Evolutionary conservation across 306 rosid genomes (phyloP).

Genomic region (Spatholobus suberectus): DNA sequence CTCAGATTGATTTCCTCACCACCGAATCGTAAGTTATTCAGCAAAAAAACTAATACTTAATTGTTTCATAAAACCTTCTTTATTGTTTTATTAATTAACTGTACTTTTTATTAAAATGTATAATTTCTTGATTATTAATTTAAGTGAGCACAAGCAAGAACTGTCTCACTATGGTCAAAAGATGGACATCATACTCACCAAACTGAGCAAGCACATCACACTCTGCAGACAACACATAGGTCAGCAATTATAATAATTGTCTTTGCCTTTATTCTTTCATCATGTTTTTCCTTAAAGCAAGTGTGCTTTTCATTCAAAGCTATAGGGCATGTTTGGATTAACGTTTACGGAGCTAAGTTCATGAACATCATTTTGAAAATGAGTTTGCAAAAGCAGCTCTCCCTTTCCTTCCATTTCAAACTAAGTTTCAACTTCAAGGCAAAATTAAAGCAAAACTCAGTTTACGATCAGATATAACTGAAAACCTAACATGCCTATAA

Average conservation of each 20-base stretch:
- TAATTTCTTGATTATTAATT: no score
- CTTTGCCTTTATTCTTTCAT: no score
- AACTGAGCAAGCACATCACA: constrained; percentile 50
- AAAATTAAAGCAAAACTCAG: no score
- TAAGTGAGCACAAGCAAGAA: constrained; percentile 32
- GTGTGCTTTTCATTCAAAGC: not conserved
- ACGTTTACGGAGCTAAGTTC: no score
- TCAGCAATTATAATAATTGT: not conserved
- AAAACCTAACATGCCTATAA: no score
- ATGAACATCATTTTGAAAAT: no score
- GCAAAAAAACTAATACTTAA: no score
- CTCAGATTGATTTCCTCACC: constrained; percentile 53
- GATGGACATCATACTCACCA: constrained; percentile 57
- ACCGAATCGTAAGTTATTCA: constrained; percentile 58
- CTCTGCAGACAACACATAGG: constrained; percentile 56
- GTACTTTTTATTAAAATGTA: not conserved
- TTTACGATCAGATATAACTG: no score
- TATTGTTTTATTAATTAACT: not conserved
- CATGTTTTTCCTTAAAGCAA: not conserved
- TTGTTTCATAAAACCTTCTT: not conserved
- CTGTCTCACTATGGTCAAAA: constrained; percentile 60
- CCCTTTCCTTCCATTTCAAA: no score
- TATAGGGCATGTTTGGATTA: no score
- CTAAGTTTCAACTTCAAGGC: no score
- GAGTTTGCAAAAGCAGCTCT: no score